phyloP scores from a whole-genome alignment of 768 basidiomycete species.

The Royoungia palumana region DNA sequence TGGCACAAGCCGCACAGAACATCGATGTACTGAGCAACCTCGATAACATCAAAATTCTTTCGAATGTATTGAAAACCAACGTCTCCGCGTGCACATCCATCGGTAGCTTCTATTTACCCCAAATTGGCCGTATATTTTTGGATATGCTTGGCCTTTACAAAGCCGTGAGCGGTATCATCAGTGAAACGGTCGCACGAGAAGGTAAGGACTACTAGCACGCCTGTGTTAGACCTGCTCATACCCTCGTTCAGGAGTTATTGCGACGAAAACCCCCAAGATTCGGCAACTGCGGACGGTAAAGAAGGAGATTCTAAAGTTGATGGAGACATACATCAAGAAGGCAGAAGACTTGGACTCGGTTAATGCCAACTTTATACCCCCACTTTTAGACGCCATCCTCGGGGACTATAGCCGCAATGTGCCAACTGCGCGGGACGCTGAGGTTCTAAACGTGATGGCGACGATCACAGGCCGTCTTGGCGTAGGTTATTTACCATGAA shows the following conservation, averaged over 20 bases:
- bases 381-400: slow-evolving; percentile 93
- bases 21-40: slow-evolving; percentile 87
- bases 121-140: slow-evolving; percentile 91
- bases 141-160: slow-evolving; percentile 99
- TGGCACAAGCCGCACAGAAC: slow-evolving; percentile 90
- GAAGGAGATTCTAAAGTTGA: slow-evolving; percentile 95
- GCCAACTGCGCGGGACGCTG: slow-evolving; percentile 89
- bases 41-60: slow-evolving; percentile 95
- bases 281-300: slow-evolving; percentile 93
- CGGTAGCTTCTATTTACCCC: slow-evolving; percentile 96
- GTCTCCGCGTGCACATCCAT: slow-evolving; percentile 97
- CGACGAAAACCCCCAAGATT: slow-evolving; percentile 96
- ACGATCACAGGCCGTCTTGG: slow-evolving; percentile 87
- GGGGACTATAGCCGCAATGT: slow-evolving; percentile 96
- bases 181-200: slow-evolving; percentile 84
- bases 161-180: slow-evolving; percentile 95
- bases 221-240: slow-evolving; percentile 2
- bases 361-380: slow-evolving; percentile 89
- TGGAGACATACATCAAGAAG: slow-evolving; percentile 97
- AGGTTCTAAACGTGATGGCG: slow-evolving; percentile 96
- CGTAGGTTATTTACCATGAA: slow-evolving; percentile 46
- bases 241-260: slow-evolving; percentile 63
- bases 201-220: slow-evolving; percentile 41
- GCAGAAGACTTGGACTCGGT: slow-evolving; percentile 95
- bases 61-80: slow-evolving; percentile 97